phyloP scores from a whole-genome alignment of 441 rosid species.

The Gossypium gossypioides region DNA sequence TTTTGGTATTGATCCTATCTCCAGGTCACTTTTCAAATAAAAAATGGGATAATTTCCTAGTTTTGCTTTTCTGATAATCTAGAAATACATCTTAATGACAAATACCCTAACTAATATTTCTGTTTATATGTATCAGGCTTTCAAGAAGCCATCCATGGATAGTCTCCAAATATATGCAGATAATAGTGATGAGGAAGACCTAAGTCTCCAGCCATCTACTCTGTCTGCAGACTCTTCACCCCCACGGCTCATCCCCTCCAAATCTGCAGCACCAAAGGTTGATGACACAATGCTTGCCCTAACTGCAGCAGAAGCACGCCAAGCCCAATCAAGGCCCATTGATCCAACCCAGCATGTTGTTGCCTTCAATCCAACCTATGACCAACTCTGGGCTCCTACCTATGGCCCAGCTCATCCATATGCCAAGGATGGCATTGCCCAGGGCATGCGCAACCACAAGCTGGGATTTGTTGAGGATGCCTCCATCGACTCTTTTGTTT shows the following conservation, averaged over 20 bases:
- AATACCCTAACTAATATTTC: not conserved
- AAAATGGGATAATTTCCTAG: not conserved
- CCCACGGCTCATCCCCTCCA: constrained; percentile 56
- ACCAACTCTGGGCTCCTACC: constrained; percentile 95
- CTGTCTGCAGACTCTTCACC: constrained; percentile 73
- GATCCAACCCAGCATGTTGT: constrained; percentile 76
- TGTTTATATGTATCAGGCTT: not conserved
- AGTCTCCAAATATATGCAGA: constrained; percentile 43
- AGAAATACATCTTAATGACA: not conserved
- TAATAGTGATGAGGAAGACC: constrained; percentile 27
- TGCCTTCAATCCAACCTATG: constrained; percentile 71
- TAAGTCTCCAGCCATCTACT: constrained; percentile 20
- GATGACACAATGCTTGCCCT: constrained; percentile 85
- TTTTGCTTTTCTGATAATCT: not conserved
- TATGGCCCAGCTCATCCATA: constrained; percentile 81
- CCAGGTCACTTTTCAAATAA: not conserved
- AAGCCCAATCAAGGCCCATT: constrained; percentile 52
- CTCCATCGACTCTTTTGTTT: constrained; percentile 65
- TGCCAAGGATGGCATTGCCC: constrained; percentile 90
- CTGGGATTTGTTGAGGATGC: constrained; percentile 94
- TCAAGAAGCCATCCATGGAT: constrained; percentile 35
- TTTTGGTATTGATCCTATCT: not conserved
- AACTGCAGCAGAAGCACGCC: constrained; percentile 52
- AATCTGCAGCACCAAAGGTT: constrained; percentile 81
- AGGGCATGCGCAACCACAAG: constrained; percentile 96